Base-by-base conservation (phyloP, 2,329 filamentous ascomycete genomes). In the Alternaria hordeiaustralica region DNA sequence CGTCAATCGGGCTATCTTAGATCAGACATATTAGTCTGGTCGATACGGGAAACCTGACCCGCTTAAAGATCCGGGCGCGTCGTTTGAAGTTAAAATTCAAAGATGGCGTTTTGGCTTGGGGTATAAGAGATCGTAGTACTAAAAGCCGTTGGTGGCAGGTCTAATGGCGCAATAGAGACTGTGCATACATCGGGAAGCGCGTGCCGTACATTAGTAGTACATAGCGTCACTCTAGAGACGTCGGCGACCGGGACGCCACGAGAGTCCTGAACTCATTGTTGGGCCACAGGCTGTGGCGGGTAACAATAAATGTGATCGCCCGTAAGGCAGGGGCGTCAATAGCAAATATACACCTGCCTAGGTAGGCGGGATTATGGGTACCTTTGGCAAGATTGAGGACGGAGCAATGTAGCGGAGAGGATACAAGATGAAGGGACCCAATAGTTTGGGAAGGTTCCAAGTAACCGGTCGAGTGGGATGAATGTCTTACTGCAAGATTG, bases 61-160 rank as follows among this genome's bases (percentile, higher is more conserved):
- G 26, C 55, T 54, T 30, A 62, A 46, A 59, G 51, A 30, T 50
- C 13, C 33, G 36, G 28, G 56, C 21, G 58, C 44, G 26, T 47
- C 43, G 30, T 54, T 57, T 20, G 53, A 61, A 59, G 46, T 41
- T 33, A 20, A 59, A 41, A 47, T 43, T 57, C 46, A 57, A 60
- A 46, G 50, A 65, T 58, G 71, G 69, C 65, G 62, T 64, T 66
- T 66, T 62, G 53, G 54, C 67, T 70, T 54, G 58, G 63, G 63
- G 63, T 61, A 64, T 13, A 21, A 54, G 47, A 60, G 55, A 60
- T 66, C 62, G 59, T 64, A 60, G 65, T 69, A 61, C 67, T 70
- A 63, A 67, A 65, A 62, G 56, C 66, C 67, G 70, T 74, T 73
- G 60, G 55, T 44, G 46, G 47, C 55, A 53, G 50, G 41, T 53